phyloP scores from a whole-genome alignment of 257 asterid species.

The Jaltomata sinuosa region DNA sequence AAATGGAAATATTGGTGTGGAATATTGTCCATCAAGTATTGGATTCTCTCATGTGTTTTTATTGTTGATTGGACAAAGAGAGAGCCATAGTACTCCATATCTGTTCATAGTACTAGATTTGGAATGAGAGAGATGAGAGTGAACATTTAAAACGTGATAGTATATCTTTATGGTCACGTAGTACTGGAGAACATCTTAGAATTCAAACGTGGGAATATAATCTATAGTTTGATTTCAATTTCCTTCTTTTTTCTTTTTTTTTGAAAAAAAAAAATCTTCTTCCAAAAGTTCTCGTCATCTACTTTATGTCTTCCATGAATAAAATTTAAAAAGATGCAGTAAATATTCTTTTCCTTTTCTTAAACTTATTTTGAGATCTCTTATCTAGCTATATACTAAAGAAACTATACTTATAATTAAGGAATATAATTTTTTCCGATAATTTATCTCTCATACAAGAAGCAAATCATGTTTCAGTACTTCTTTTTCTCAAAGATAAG shows the following conservation, averaged over 20 bases:
- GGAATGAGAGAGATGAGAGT: background rate
- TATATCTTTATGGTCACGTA: background rate
- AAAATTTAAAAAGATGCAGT: background rate
- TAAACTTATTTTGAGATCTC: background rate
- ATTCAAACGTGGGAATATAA: slow-evolving; percentile 23
- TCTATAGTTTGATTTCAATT: background rate
- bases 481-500: background rate
- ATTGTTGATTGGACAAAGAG: background rate
- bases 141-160: background rate
- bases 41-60: slow-evolving; percentile 1
- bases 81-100: slow-evolving; percentile 3
- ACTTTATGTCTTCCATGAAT: background rate
- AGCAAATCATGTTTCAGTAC: background rate
- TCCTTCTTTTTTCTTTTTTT: background rate
- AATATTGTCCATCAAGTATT: slow-evolving; percentile 8
- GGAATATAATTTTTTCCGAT: background rate
- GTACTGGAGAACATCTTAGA: background rate
- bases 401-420: background rate
- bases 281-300: background rate
- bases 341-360: background rate
- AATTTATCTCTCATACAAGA: background rate
- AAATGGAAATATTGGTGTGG: background rate
- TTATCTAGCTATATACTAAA: background rate
- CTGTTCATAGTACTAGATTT: background rate
- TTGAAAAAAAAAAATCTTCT: background rate